Conservation (phyloP, 2,329 filamentous ascomycete species). For the Aschersonia sp. region DNA sequence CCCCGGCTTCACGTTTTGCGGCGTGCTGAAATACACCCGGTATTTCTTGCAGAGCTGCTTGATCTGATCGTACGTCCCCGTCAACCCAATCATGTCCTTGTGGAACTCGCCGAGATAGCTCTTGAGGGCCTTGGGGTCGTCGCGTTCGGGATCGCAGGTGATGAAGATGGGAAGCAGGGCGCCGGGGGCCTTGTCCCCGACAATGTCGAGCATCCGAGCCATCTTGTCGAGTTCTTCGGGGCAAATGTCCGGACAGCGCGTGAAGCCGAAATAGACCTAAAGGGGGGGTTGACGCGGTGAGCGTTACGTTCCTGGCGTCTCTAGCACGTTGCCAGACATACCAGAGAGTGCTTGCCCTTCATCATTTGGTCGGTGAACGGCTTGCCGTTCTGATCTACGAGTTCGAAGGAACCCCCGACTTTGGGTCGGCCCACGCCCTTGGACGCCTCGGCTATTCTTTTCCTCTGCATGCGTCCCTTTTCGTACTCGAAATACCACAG, state of each 20-base stretch:
- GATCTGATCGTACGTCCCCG: slow-evolving; percentile 84
- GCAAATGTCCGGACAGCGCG: slow-evolving; percentile 96
- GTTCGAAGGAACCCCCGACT: slow-evolving; percentile 74
- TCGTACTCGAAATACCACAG: slow-evolving; percentile 88
- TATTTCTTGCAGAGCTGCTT: slow-evolving; percentile 93
- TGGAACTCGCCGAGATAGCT: slow-evolving; percentile 88
- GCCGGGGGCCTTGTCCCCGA: slow-evolving; percentile 34
- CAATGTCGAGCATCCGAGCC: slow-evolving; percentile 79
- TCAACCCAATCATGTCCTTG: slow-evolving; percentile 69
- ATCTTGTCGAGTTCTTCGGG: slow-evolving; percentile 99
- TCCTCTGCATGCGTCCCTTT: slow-evolving; percentile 79
- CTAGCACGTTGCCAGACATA: slow-evolving; percentile 22
- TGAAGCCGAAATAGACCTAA: slow-evolving; percentile 95
- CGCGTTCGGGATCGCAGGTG: slow-evolving; percentile 85
- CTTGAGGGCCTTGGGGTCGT: slow-evolving; percentile 73
- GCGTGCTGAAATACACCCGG: slow-evolving; percentile 93
- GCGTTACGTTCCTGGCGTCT: neutral
- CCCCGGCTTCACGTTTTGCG: slow-evolving; percentile 71
- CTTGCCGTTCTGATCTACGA: slow-evolving; percentile 70
- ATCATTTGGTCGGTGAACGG: slow-evolving; percentile 66
- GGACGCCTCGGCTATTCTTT: slow-evolving; percentile 76
- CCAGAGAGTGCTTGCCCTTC: slow-evolving; percentile 73
- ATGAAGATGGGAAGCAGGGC: slow-evolving; percentile 73
- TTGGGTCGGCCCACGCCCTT: slow-evolving; percentile 90
- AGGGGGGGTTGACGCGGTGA: neutral